phyloP scores from a whole-genome alignment of 345 rosid genomes.

The Geranium rotundifolium region DNA sequence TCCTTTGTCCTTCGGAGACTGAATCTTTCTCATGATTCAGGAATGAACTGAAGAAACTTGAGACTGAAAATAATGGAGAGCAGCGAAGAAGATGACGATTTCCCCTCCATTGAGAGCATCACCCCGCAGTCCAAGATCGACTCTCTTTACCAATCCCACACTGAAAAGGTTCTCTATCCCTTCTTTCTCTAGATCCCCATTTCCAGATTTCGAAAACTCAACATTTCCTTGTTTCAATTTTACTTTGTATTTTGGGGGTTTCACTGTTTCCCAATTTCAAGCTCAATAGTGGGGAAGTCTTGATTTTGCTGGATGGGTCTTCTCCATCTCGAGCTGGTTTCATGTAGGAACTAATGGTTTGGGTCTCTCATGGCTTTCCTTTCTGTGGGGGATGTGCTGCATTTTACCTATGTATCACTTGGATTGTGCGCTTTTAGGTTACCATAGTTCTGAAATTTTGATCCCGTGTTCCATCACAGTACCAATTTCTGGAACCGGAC shows the following conservation, averaged over 20 bases:
- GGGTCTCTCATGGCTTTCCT: too few species aligned
- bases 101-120: conserved; percentile 70
- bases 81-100: conserved; percentile 96
- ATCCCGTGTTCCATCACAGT: too few species aligned
- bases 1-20: too few species aligned
- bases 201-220: neutral
- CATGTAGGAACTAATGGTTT: too few species aligned
- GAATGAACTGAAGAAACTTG: neutral
- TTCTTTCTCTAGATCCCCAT: neutral
- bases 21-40: too few species aligned
- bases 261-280: neutral
- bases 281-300: neutral
- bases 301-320: neutral
- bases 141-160: conserved; percentile 68
- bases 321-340: too few species aligned
- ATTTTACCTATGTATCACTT: too few species aligned
- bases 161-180: conserved; percentile 55
- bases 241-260: neutral
- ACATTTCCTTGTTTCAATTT: neutral
- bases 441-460: too few species aligned
- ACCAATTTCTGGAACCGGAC: too few species aligned
- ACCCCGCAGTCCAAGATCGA: conserved; percentile 85
- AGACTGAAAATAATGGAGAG: conserved; percentile 49
- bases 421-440: too few species aligned
- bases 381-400: too few species aligned